Evolutionary conservation across 2,329 filamentous ascomycete genomes (phyloP), one percentile per base, ranked within the genome.

Genomic region (Colletotrichum cuscutae): DNA sequence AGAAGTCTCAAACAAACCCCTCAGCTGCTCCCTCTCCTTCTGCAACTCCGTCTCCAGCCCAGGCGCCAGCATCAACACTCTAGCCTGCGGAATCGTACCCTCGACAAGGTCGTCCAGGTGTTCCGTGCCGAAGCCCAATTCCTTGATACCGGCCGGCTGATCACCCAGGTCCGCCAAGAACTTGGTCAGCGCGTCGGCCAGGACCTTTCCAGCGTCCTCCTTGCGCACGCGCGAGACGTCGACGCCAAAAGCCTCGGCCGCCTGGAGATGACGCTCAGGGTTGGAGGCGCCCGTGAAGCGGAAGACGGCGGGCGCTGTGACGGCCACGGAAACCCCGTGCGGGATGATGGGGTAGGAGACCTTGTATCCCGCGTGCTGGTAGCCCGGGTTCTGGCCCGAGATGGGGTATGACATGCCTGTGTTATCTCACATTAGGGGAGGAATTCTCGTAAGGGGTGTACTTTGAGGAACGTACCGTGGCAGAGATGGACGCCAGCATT

Each of bases 361-460:
- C 57, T 71, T 64, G 52, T 73, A 73, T 24, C 71, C 71, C 0
- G 94, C 92, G 68, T 73, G 71, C 68, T 66, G 67, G 42, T 73
- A 73, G 57, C 71, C 71, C 0, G 94, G 94, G 81, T 99, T 99
- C 81, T 98, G 95, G 35, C 95, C 94, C 0, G 95, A 97, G 79
- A 99, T 98, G 22, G 97, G 97, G 80, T 99, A 99, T 28, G 94
- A 97, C 96, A 99, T 98, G 80, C 96, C 89, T 91, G 71, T 49
- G 37, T n/a, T 15, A 19, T 5, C 19, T 22, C 24, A 22, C 7
- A 24, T 26, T 46, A 73, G 71, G 12, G 3, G 11, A 8, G 30
- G 5, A 37, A 19, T 15, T 15, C 28, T 67, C 37, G 28, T 68
- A 26, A 12, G 32, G 26, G 52, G 15, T 37, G 42, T 53, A 63